Conservation (phyloP, 2,329 filamentous ascomycete species). For the Scolecobasidium constrictum region DNA sequence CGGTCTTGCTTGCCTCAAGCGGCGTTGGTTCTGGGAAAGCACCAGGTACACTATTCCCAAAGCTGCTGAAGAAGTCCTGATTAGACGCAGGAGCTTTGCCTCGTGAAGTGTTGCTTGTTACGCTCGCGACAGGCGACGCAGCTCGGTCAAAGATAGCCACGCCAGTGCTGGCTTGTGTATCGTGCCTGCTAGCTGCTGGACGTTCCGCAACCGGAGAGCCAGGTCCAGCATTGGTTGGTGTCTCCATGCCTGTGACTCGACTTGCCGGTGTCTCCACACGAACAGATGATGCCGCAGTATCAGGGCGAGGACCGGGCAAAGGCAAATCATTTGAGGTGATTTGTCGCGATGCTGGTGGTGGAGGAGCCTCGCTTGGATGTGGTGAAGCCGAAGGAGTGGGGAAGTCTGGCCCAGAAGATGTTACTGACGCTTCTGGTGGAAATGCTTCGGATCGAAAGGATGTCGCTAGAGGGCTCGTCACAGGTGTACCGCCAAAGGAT, state of each 20-base stretch:
- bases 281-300: slow-evolving; percentile 66
- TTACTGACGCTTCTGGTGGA: slow-evolving; percentile 26
- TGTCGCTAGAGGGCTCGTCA: slow-evolving; percentile 36
- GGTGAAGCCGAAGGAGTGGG: slow-evolving; percentile 55
- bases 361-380: slow-evolving; percentile 49
- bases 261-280: slow-evolving; percentile 65
- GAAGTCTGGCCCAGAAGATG: slow-evolving; percentile 36
- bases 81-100: slow-evolving; percentile 21
- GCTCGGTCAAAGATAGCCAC: slow-evolving; percentile 25
- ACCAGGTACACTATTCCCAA: slow-evolving; percentile 27
- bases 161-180: slow-evolving; percentile 23
- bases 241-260: slow-evolving; percentile 42
- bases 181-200: slow-evolving; percentile 22
- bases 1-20: slow-evolving; percentile 37
- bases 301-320: slow-evolving; percentile 45
- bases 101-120: slow-evolving; percentile 23
- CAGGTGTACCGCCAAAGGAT: slow-evolving; percentile 36
- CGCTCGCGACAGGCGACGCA: slow-evolving; percentile 28
- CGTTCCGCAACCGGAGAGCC: slow-evolving; percentile 34
- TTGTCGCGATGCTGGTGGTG: slow-evolving; percentile 64
- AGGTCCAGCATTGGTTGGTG: slow-evolving; percentile 31
- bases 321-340: slow-evolving; percentile 68
- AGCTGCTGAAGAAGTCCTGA: slow-evolving; percentile 26
- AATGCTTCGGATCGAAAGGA: slow-evolving; percentile 49
- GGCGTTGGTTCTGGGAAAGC: slow-evolving; percentile 35